A percentile compares a stretch with the other conserved stretches of the same genome.
Conservation (phyloP, 306 rosid species). For the Sesbania bispinosa region DNA sequence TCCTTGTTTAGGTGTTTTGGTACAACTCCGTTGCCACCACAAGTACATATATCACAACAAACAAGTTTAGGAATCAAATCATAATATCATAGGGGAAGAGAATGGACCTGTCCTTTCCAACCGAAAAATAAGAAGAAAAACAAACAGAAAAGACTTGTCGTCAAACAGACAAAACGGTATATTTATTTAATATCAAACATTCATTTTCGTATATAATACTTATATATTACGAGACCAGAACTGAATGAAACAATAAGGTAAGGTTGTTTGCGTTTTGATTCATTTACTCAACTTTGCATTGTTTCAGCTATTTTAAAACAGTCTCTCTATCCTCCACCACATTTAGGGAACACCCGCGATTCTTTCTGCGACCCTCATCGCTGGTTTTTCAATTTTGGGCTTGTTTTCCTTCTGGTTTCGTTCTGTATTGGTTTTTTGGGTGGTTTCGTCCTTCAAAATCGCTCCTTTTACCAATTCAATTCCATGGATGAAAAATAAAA, state of each 20-base stretch:
- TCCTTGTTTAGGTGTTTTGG: neutral
- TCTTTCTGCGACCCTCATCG: neutral
- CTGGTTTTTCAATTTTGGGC: neutral
- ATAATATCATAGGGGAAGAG: neutral
- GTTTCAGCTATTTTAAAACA: neutral
- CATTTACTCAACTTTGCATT: neutral
- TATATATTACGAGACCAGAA: neutral
- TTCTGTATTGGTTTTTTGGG: neutral
- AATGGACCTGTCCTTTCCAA: slow-evolving; percentile 1
- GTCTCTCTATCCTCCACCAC: slow-evolving; percentile 11
- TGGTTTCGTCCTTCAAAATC: slow-evolving; percentile 26
- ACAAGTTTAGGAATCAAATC: neutral
- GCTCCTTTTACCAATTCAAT: slow-evolving; percentile 17
- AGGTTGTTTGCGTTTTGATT: neutral
- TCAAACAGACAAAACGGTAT: neutral
- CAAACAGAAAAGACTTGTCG: slow-evolving; percentile 4
- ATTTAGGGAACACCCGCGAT: slow-evolving; percentile 28
- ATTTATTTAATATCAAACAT: neutral
- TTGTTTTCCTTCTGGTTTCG: neutral
- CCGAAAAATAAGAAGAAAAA: neutral
- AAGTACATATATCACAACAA: too few species aligned
- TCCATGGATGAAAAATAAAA: neutral
- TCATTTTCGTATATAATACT: neutral
- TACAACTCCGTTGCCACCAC: neutral
- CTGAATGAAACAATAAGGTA: neutral